Percentiles rank a stretch among this genome's conserved stretches.
Conservation (phyloP, 495 filamentous ascomycete species). For the Pseudomonodictys pantanalensis region DNA sequence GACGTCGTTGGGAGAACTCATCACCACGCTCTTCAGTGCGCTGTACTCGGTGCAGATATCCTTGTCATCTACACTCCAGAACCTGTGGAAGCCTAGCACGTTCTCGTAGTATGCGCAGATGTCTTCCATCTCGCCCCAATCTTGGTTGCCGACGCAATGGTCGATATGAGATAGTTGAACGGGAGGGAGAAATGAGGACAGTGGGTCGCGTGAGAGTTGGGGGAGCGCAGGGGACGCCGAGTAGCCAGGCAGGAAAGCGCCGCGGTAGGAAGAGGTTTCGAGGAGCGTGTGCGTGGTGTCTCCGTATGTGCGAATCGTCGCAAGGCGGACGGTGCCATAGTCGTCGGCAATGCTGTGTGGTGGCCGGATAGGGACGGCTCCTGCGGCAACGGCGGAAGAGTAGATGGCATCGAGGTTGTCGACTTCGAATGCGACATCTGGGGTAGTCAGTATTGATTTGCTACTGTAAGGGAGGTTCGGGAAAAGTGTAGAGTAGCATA, state of each 20-base stretch:
- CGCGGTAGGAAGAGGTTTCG: conserved; percentile 61
- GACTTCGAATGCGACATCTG: conserved; percentile 76
- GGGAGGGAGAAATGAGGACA: conserved; percentile 53
- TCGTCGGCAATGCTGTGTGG: conserved; percentile 52
- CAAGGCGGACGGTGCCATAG: conserved; percentile 59
- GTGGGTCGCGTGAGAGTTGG: conserved; percentile 44
- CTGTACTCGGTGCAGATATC: conserved; percentile 87
- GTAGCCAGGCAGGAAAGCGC: conserved; percentile 80
- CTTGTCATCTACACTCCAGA: conserved; percentile 90
- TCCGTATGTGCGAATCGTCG: conserved; percentile 81
- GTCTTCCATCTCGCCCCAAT: conserved; percentile 81
- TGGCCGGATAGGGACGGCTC: conserved; percentile 60
- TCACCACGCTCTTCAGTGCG: conserved; percentile 78
- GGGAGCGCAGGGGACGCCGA: too few species aligned
- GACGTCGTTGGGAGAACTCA: conserved; percentile 74
- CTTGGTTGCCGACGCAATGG: conserved; percentile 93
- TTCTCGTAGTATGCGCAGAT: conserved; percentile 85
- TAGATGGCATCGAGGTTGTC: conserved; percentile 78
- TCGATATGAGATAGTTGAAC: conserved; percentile 73
- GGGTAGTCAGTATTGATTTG: not conserved
- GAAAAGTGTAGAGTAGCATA: too few species aligned
- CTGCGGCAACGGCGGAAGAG: conserved; percentile 62
- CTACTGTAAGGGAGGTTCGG: not conserved
- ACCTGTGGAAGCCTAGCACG: conserved; percentile 86
- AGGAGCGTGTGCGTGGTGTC: conserved; percentile 89